Percentiles rank a stretch among this genome's conserved stretches.
Conservation (phyloP, 2,329 filamentous ascomycete species). For the Chrysoporthe cubensis region DNA sequence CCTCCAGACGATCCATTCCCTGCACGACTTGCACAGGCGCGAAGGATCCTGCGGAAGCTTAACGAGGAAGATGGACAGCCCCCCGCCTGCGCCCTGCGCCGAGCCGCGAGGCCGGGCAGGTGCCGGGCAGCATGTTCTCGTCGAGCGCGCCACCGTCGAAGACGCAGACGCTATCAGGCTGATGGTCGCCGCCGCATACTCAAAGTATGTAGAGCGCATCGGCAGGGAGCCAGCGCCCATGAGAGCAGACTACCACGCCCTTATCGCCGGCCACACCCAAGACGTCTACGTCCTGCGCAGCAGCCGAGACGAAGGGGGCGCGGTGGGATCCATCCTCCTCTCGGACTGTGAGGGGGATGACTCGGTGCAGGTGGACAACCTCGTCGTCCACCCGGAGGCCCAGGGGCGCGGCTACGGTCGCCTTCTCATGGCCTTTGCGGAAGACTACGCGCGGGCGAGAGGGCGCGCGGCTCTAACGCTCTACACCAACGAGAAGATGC, state of each 20-base stretch:
- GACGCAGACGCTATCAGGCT: constrained; percentile 37
- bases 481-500: constrained; percentile 34
- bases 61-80: not conserved
- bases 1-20: not conserved
- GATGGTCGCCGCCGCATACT: constrained; percentile 39
- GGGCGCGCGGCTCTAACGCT: constrained; percentile 27
- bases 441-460: constrained; percentile 25
- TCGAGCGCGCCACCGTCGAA: constrained; percentile 23
- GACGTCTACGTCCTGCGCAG: constrained; percentile 34
- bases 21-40: not conserved
- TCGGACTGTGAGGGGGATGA: constrained; percentile 11
- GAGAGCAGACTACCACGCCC: constrained; percentile 38
- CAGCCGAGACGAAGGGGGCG: constrained; percentile 11
- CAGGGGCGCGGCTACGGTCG: constrained; percentile 32
- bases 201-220: constrained; percentile 41
- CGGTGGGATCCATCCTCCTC: constrained; percentile 39
- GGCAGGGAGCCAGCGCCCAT: constrained; percentile 43
- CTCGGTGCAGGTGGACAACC: constrained; percentile 31
- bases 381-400: constrained; percentile 31
- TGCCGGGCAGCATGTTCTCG: not conserved
- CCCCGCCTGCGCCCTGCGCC: not conserved
- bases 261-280: constrained; percentile 33
- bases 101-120: not conserved
- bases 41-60: not conserved
- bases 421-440: constrained; percentile 32